Base-by-base conservation (phyloP, 306 rosid species). In the Bauhinia variegata region DNA sequence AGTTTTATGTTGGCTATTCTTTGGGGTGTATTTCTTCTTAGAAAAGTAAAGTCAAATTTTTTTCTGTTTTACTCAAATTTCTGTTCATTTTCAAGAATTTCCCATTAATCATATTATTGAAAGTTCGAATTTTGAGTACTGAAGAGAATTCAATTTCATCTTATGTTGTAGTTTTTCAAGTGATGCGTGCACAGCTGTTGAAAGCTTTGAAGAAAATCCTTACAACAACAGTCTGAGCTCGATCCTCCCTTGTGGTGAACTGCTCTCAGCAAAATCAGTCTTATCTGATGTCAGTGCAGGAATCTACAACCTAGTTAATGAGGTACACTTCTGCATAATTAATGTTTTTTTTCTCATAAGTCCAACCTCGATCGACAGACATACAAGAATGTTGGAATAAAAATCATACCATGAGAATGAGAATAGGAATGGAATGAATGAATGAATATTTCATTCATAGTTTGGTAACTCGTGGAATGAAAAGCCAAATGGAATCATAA, bases 161-260 rank as follows among this genome's bases (percentile, higher is more conserved):
- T 44, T 48, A 36, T 56, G 53, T 63, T 80, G 61, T 73, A 90
- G 97, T 60, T 87, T 90, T 56, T 77, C 86, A 16, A 52, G 60
- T 58, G 97, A 90, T 60, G 67, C 78, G 0, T 90, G 97, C 84
- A 84, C 80, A 49, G 84, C 88, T 54, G 79, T 90, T 16, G 50
- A 75, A 15, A 80, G 30, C 67, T 91, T 91, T 55, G 77, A 85
- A 75, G 70, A 75, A 70, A 78, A 91, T 61, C 95, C 95, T 2
- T 39, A 80, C 52, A 76, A 86, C 77, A 85, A 43, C 48, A 87
- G 87, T 82, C 74, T 91, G 48, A 85, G 86, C 72, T 84, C 80
- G 19, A 75, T 88, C 58, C 69, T 87, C 43, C 92, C 90, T 10
- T 91, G 95, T 64, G 75, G 73, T 9, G 79, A 85, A 61, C 50